These are phyloP conservation scores for Spergularia azorica DNA, from an alignment of 179 eudicot genomes.

Conservation along the genomic window DNA sequence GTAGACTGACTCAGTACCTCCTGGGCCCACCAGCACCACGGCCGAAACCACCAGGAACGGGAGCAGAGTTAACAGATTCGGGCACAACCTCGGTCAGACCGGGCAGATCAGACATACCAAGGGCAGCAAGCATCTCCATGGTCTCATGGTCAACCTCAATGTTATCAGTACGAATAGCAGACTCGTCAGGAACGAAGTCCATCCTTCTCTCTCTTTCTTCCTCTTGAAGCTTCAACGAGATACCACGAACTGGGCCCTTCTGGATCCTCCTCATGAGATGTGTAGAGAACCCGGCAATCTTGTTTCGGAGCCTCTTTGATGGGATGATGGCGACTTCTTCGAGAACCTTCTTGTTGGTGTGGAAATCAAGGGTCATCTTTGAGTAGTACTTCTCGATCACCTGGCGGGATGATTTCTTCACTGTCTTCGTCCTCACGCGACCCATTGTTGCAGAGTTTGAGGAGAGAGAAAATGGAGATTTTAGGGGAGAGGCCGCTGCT, in stretches of 20 bases:
- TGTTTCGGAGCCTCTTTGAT: constrained; percentile 30
- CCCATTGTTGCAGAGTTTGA: background rate
- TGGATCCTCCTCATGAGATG: constrained; percentile 29
- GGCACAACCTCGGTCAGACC: constrained; percentile 15
- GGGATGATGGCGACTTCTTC: constrained; percentile 31
- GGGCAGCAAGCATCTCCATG: constrained; percentile 20
- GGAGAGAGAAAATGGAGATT: background rate
- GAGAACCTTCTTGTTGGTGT: constrained; percentile 3
- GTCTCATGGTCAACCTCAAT: constrained; percentile 25
- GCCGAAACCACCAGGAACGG: background rate
- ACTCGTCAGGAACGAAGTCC: constrained; percentile 26
- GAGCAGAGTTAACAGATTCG: background rate
- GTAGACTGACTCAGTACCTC: constrained; percentile 11
- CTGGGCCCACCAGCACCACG: constrained; percentile 29
- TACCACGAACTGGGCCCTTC: constrained; percentile 29
- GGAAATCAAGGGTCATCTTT: constrained; percentile 12
- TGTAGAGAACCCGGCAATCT: constrained; percentile 30
- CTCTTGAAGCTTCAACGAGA: constrained; percentile 25
- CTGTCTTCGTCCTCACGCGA: constrained; percentile 9
- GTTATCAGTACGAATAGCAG: constrained; percentile 18
- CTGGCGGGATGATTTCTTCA: constrained; percentile 4
- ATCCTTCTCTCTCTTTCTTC: constrained; percentile 27
- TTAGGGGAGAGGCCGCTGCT: too few relatives aligned
- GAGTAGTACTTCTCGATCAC: constrained; percentile 17
- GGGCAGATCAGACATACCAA: constrained; percentile 29